Percentiles rank a stretch among this genome's conserved stretches.
These are phyloP conservation scores for Hysterangium stoloniferum DNA, from an alignment of 768 basidiomycete species.

Conservation along the genomic window DNA sequence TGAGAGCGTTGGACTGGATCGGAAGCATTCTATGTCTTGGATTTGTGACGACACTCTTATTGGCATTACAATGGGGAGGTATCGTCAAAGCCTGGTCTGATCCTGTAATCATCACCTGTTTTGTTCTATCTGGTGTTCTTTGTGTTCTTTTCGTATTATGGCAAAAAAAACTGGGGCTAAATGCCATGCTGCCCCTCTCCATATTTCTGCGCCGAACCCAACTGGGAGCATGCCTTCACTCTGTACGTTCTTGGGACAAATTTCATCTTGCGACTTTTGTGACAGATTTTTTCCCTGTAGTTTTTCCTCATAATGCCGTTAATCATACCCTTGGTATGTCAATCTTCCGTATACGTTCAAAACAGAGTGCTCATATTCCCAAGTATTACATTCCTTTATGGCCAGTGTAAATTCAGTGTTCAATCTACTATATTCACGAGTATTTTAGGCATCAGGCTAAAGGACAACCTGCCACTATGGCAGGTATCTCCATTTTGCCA, in stretches of 20 bases:
- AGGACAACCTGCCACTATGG: background rate
- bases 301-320: background rate
- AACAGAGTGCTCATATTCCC: background rate
- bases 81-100: constrained; percentile 25
- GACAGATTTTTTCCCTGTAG: background rate
- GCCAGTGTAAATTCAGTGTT: background rate
- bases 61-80: constrained; percentile 35
- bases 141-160: background rate
- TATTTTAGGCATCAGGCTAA: background rate
- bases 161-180: background rate
- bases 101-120: background rate
- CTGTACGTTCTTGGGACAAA: background rate
- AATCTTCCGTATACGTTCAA: background rate
- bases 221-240: background rate
- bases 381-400: background rate
- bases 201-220: background rate
- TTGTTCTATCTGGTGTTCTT: background rate
- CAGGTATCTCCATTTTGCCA: background rate
- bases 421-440: background rate
- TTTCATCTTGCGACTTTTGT: background rate
- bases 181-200: background rate
- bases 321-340: background rate
- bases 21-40: constrained; percentile 26
- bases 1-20: constrained; percentile 25
- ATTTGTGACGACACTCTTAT: constrained; percentile 27